Conservation (phyloP, 768 basidiomycete genomes). For the Gelatoporia subvermispora region DNA sequence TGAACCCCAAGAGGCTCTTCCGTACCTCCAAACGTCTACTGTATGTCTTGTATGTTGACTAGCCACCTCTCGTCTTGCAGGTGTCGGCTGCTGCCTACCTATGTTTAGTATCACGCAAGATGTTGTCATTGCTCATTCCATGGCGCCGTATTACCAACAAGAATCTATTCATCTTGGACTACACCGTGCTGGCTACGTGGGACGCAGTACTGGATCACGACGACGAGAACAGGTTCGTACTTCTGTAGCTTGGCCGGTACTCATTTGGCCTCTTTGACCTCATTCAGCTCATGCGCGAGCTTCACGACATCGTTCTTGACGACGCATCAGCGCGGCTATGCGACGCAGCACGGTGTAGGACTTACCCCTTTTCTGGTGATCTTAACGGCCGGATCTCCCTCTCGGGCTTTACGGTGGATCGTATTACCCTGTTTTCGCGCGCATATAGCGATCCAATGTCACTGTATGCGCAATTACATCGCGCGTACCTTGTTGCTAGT, state of each 20-base stretch:
- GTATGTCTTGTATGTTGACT: too few relatives aligned
- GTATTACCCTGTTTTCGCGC: conserved; percentile 33
- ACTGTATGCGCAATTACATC: not conserved
- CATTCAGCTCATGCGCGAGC: conserved; percentile 45
- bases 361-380: conserved; percentile 41
- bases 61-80: too few relatives aligned
- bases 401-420: conserved; percentile 36
- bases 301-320: conserved; percentile 47
- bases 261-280: conserved; percentile 29
- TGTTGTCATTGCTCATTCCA: too few relatives aligned
- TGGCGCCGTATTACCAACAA: too few relatives aligned
- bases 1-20: too few relatives aligned
- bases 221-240: too few relatives aligned
- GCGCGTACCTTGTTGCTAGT: conserved; percentile 38
- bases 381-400: conserved; percentile 46
- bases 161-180: too few relatives aligned
- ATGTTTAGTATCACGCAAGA: too few relatives aligned
- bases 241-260: not conserved
- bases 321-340: not conserved
- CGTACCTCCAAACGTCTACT: too few relatives aligned
- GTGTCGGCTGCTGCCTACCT: too few relatives aligned
- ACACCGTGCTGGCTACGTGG: too few relatives aligned
- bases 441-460: not conserved
- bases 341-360: conserved; percentile 5
- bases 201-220: too few relatives aligned